Percentiles rank a stretch among this genome's conserved stretches.
phyloP scores from a whole-genome alignment of 495 filamentous ascomycete species.

The Lasiosphaeria hispida region DNA sequence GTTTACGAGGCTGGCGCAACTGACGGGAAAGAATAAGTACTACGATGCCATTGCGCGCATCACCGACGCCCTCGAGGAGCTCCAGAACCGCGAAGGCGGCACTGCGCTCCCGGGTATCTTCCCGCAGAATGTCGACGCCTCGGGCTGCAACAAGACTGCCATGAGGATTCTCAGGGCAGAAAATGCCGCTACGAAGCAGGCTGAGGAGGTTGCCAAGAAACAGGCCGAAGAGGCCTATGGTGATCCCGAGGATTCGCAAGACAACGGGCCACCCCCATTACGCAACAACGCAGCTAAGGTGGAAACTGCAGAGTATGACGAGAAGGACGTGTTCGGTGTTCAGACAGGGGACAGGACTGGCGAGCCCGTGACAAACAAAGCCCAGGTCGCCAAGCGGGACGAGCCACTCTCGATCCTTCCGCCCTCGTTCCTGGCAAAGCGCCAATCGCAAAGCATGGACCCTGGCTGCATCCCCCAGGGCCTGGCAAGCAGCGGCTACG shows the following conservation, averaged over 20 bases:
- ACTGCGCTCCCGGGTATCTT: constrained; percentile 82
- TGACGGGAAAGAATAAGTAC: constrained; percentile 83
- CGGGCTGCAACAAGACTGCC: constrained; percentile 51
- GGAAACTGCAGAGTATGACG: background rate
- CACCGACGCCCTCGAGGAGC: constrained; percentile 78
- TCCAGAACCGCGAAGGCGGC: constrained; percentile 57
- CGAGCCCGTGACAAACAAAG: too few species aligned
- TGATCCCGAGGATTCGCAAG: too few species aligned
- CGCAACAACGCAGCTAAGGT: too few species aligned
- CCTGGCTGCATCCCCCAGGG: constrained; percentile 56
- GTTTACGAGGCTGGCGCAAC: constrained; percentile 88
- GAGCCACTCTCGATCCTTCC: background rate
- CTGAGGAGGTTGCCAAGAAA: constrained; percentile 16
- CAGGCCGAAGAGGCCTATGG: constrained; percentile 19
- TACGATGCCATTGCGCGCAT: constrained; percentile 95
- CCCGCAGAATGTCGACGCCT: constrained; percentile 75
- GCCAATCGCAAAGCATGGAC: constrained; percentile 19
- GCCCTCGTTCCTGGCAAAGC: constrained; percentile 15
- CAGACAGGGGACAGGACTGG: too few species aligned
- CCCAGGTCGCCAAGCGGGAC: background rate
- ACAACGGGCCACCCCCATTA: too few species aligned
- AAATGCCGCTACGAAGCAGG: constrained; percentile 17
- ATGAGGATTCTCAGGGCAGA: too few species aligned
- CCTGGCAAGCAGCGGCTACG: constrained; percentile 39
- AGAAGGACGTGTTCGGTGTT: background rate